A percentile compares a stretch with the other conserved stretches of the same genome.
Conservation (phyloP, 106 monocot species). For the Vanilla planifolia region DNA sequence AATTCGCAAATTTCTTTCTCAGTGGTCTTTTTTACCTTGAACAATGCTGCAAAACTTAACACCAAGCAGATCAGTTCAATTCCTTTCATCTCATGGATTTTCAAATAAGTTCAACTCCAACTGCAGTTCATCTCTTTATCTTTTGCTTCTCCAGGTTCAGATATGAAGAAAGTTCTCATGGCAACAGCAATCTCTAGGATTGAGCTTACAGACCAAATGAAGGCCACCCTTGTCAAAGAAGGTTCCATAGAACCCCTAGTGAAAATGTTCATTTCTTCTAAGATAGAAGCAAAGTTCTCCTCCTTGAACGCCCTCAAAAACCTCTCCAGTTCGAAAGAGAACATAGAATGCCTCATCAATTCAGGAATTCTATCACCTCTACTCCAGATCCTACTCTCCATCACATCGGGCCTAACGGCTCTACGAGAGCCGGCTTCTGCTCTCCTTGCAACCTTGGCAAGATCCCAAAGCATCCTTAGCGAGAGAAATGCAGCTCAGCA, state of each 20-base stretch:
- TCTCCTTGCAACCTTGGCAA: slow-evolving; percentile 50
- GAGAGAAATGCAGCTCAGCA: slow-evolving; percentile 47
- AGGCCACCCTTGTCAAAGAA: slow-evolving; percentile 52
- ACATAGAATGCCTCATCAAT: slow-evolving; percentile 40
- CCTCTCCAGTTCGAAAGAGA: slow-evolving; percentile 46
- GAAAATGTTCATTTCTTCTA: slow-evolving; percentile 61
- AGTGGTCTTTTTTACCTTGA: no score
- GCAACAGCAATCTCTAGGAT: slow-evolving; percentile 78
- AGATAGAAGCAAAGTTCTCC: slow-evolving; percentile 72
- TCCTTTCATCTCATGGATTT: no score
- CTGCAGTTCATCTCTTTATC: no score
- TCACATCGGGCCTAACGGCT: slow-evolving; percentile 74
- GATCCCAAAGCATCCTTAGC: slow-evolving; percentile 49
- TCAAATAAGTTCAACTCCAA: no score
- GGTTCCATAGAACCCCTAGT: slow-evolving; percentile 58
- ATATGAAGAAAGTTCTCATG: slow-evolving; percentile 91
- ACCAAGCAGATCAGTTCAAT: no score
- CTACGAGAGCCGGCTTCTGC: slow-evolving; percentile 76
- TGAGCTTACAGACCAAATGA: slow-evolving; percentile 68
- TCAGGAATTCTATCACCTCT: slow-evolving; percentile 45
- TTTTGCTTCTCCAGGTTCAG: slow-evolving; percentile 55
- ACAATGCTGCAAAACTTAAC: no score
- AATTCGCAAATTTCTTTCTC: no score
- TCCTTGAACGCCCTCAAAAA: slow-evolving; percentile 60
- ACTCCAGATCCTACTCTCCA: slow-evolving; percentile 78